Conservation (phyloP, 169 alveolate genomes). For the Plasmodium knowlesi region DNA sequence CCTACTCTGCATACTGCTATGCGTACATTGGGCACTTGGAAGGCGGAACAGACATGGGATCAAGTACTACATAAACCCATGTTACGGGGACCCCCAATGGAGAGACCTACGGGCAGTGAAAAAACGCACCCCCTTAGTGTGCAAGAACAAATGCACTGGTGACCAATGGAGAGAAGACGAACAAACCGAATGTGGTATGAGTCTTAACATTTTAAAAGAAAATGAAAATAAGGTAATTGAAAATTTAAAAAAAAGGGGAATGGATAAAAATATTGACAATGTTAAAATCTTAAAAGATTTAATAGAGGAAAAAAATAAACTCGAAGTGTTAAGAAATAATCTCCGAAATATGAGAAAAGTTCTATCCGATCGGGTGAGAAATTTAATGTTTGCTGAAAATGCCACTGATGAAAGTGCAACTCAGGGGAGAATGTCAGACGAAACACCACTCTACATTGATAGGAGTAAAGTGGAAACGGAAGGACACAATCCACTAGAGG, state of each 20-base stretch:
- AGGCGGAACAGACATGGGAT: not conserved
- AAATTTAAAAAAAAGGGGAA: conserved; percentile 66
- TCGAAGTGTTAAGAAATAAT: conserved; percentile 38
- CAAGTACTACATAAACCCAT: not conserved
- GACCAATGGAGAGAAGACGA: not conserved
- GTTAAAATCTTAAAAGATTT: conserved; percentile 19
- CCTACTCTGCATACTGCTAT: conserved; percentile 9
- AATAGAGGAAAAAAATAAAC: conserved; percentile 40
- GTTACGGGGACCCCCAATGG: not conserved
- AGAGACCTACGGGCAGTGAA: not conserved
- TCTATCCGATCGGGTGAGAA: conserved; percentile 52
- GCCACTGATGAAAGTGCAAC: not conserved
- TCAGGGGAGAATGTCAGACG: not conserved
- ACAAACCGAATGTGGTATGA: conserved; percentile 35
- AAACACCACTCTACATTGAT: not conserved
- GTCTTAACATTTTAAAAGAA: conserved; percentile 24
- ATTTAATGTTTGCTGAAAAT: conserved; percentile 1
- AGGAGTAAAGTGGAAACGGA: not conserved
- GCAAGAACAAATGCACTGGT: not conserved
- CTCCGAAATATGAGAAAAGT: conserved; percentile 67
- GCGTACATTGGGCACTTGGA: conserved; percentile 9
- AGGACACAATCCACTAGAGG: not conserved
- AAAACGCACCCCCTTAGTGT: not conserved
- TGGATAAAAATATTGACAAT: conserved; percentile 19
- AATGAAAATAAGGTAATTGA: conserved; percentile 49